Evolutionary conservation across 768 basidiomycete species (phyloP).

Genomic region (Phanerochaete carnosa): DNA sequence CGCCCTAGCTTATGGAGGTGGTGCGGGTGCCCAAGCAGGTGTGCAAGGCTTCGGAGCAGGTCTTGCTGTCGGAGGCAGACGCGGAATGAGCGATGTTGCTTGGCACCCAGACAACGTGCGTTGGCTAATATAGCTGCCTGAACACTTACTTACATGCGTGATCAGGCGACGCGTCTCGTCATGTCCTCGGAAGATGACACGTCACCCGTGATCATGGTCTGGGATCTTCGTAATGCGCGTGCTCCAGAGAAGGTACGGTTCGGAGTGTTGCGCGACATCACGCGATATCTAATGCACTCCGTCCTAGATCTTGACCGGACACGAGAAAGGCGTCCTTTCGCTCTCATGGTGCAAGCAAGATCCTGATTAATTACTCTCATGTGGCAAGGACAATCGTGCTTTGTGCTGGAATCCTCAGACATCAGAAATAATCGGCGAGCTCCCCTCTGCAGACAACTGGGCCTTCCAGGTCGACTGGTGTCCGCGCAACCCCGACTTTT

Average conservation of each 20-base stretch:
- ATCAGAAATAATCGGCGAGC: slow-evolving; percentile 87
- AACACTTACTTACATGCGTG: slow-evolving; percentile 16
- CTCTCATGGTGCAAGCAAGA: slow-evolving; percentile 97
- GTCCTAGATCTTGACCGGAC: slow-evolving; percentile 90
- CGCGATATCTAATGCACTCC: not conserved
- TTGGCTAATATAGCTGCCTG: slow-evolving; percentile 9
- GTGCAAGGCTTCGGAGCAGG: slow-evolving; percentile 48
- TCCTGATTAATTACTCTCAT: slow-evolving; percentile 85
- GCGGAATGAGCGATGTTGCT: slow-evolving; percentile 96
- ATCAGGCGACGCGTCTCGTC: slow-evolving; percentile 87
- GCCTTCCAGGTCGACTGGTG: slow-evolving; percentile 98
- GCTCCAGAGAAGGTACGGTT: slow-evolving; percentile 88
- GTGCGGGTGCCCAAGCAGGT: slow-evolving; percentile 71
- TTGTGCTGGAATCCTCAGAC: slow-evolving; percentile 96
- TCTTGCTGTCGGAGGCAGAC: slow-evolving; percentile 73
- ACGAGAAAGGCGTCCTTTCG: slow-evolving; percentile 94
- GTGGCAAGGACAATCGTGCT: slow-evolving; percentile 95
- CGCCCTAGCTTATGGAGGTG: slow-evolving; percentile 84
- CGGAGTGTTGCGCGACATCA: not conserved
- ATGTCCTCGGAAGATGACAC: slow-evolving; percentile 96
- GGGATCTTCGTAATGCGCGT: slow-evolving; percentile 97
- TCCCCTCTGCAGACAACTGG: slow-evolving; percentile 92
- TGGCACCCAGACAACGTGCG: slow-evolving; percentile 97
- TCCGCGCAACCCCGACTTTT: slow-evolving; percentile 83
- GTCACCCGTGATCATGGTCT: slow-evolving; percentile 94